These are phyloP conservation scores for Xerocomus minutiporus DNA, from an alignment of 1,284 basidiomycete species.

Conservation along the genomic window DNA sequence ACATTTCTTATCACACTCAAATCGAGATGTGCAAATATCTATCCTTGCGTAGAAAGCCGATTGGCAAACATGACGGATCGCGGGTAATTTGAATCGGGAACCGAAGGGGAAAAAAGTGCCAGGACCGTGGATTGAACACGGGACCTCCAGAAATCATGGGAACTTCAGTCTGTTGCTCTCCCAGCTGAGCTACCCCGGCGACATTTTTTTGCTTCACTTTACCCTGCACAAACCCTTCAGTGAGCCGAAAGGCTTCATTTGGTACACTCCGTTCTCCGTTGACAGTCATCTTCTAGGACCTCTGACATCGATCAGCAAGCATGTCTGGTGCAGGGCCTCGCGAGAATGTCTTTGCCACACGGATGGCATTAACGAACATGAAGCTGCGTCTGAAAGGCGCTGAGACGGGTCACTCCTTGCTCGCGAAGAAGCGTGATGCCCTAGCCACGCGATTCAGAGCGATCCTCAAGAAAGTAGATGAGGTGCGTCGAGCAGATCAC, in stretches of 20 bases:
- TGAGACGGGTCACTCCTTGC: conserved; percentile 93
- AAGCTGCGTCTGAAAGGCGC: conserved; percentile 94
- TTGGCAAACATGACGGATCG: no score
- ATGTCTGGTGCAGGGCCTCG: conserved; percentile 89
- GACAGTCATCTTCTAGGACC: not conserved
- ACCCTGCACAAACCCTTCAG: not conserved
- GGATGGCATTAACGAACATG: conserved; percentile 92
- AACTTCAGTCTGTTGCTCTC: conserved; percentile 76
- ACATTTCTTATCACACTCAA: not conserved
- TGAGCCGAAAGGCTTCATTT: not conserved
- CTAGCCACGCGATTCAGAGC: conserved; percentile 88
- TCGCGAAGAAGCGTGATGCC: conserved; percentile 97
- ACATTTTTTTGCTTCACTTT: not conserved
- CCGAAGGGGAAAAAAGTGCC: conserved; percentile 32
- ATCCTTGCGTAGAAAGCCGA: not conserved
- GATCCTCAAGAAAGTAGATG: conserved; percentile 89
- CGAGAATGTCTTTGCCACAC: conserved; percentile 91
- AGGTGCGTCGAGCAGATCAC: conserved; percentile 52
- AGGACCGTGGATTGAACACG: conserved; percentile 58
- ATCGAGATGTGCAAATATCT: not conserved
- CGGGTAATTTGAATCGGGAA: not conserved
- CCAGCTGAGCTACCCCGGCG: conserved; percentile 68
- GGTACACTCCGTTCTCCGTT: not conserved
- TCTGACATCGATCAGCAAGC: conserved; percentile 7
- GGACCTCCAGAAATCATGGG: conserved; percentile 53